Percentiles rank a stretch among this genome's conserved stretches.
Evolutionary conservation across 345 rosid genomes (phyloP).

Genomic region (Eucalyptus globulus): DNA sequence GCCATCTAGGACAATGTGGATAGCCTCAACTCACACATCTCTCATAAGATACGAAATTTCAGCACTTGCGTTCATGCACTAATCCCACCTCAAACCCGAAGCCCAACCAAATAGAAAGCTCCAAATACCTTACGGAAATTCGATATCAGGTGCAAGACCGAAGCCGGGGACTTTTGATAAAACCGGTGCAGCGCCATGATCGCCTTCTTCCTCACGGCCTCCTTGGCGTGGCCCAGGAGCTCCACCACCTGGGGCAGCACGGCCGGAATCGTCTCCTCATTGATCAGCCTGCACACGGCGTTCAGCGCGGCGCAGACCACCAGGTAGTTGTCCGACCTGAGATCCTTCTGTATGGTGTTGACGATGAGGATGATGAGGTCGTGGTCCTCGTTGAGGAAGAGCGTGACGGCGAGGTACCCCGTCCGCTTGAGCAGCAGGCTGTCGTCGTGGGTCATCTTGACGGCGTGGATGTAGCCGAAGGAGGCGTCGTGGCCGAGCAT

Average conservation of each 20-base stretch:
- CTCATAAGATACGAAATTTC: background rate
- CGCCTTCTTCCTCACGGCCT: constrained; percentile 94
- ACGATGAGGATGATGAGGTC: constrained; percentile 90
- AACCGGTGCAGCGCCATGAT: constrained; percentile 97
- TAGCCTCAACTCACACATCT: background rate
- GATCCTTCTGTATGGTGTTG: constrained; percentile 94
- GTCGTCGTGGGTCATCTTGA: constrained; percentile 98
- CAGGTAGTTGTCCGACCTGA: constrained; percentile 79
- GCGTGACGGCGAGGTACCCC: constrained; percentile 90
- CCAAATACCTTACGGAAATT: constrained; percentile 70
- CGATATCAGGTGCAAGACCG: constrained; percentile 77
- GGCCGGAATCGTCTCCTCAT: constrained; percentile 98
- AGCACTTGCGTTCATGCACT: background rate
- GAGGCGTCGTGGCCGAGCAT: constrained; percentile 99
- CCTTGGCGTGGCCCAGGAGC: constrained; percentile 68
- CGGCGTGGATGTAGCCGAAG: constrained; percentile 96
- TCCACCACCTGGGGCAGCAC: constrained; percentile 90
- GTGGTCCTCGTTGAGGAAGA: constrained; percentile 90
- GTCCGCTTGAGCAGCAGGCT: constrained; percentile 71
- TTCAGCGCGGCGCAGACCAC: constrained; percentile 86
- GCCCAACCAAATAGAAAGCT: background rate
- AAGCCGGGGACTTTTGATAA: constrained; percentile 79
- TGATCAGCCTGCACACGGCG: constrained; percentile 84
- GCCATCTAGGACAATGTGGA: background rate
- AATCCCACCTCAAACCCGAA: background rate